These are phyloP conservation scores for Trypanosomatidae sp. DNA, from an alignment of 208 protist genomes.

Conservation along the genomic window DNA sequence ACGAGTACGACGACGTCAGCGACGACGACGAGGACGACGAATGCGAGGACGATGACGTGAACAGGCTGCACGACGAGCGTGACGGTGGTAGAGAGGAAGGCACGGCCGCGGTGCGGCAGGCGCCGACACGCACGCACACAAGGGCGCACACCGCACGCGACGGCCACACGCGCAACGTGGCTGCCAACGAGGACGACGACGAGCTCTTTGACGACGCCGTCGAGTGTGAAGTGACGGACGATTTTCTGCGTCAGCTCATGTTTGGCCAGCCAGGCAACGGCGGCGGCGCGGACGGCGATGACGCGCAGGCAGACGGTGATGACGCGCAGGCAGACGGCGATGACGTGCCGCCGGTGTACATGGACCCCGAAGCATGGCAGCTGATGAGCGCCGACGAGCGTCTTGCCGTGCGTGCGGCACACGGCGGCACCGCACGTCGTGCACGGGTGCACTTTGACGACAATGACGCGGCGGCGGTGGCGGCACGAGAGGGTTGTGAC, in stretches of 20 bases:
- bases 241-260: constrained; percentile 68
- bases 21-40: constrained; percentile 2
- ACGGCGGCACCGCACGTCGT: constrained; percentile 17
- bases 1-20: too few species aligned
- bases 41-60: constrained; percentile 8
- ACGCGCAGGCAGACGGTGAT: constrained; percentile 5
- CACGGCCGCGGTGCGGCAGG: too few species aligned
- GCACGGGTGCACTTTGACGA: too few species aligned
- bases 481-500: neutral
- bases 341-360: constrained; percentile 2
- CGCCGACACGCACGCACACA: too few species aligned
- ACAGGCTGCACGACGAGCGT: constrained; percentile 11
- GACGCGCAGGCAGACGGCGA: constrained; percentile 5
- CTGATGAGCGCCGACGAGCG: constrained; percentile 37
- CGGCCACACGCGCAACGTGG: too few species aligned
- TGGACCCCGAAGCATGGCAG: constrained; percentile 13
- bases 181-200: constrained; percentile 33
- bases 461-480: constrained; percentile 2
- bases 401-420: constrained; percentile 17
- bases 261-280: constrained; percentile 21
- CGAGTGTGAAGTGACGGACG: constrained; percentile 71
- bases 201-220: constrained; percentile 73
- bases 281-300: constrained; percentile 6
- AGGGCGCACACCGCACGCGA: too few species aligned
- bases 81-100: constrained; percentile 8